phyloP scores from a whole-genome alignment of 495 filamentous ascomycete genomes.

The Beverwykella pulmonaria region DNA sequence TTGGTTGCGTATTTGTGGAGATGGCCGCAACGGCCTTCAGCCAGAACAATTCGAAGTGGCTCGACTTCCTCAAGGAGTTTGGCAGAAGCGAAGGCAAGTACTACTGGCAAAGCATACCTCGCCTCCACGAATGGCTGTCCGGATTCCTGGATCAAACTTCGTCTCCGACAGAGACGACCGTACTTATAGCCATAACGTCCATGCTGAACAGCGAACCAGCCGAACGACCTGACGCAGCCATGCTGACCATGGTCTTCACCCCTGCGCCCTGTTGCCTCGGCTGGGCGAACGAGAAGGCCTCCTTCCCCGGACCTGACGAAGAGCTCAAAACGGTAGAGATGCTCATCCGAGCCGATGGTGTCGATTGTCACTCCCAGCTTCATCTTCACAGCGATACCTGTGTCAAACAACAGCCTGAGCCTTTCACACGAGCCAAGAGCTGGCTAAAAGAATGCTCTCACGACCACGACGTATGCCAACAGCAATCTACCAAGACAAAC shows the following conservation, averaged over 20 bases:
- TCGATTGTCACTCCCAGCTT: conserved; percentile 13
- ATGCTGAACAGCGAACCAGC: conserved; percentile 30
- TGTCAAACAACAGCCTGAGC: not conserved
- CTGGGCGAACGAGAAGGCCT: conserved; percentile 31
- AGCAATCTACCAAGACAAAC: not conserved
- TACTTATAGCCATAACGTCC: conserved; percentile 22
- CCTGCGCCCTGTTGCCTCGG: conserved; percentile 34
- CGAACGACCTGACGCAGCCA: conserved; percentile 26
- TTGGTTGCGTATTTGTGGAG: conserved; percentile 41
- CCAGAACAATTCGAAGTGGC: conserved; percentile 17
- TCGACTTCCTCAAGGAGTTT: conserved; percentile 30
- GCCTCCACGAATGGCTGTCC: conserved; percentile 26
- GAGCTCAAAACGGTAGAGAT: conserved; percentile 25
- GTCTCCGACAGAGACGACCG: not conserved
- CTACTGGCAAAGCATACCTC: conserved; percentile 31
- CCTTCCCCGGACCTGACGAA: conserved; percentile 31
- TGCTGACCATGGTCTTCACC: conserved; percentile 31
- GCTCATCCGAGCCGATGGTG: conserved; percentile 22
- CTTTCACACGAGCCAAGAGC: conserved; percentile 4
- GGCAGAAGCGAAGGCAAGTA: conserved; percentile 19
- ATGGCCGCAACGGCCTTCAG: conserved; percentile 26
- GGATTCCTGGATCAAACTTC: conserved; percentile 5
- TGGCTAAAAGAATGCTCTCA: conserved; percentile 34
- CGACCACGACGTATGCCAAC: conserved; percentile 21
- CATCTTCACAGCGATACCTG: not conserved